Base-by-base conservation (phyloP, 371 early-diverging fungal species). In the Batkoa obscura region DNA sequence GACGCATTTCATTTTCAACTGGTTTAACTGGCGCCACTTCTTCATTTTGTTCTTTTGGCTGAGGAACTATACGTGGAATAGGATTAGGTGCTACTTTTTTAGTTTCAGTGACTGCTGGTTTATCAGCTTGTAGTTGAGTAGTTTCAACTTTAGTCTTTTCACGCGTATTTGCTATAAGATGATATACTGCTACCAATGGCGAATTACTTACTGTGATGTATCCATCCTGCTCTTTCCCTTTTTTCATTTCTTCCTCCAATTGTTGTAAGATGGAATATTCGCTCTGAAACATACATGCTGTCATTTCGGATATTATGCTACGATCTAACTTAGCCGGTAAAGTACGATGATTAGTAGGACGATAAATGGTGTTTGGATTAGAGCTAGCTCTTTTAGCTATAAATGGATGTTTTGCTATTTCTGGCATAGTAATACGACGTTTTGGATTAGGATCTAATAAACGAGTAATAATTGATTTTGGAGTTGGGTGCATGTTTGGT, bases 141-240 rank as follows among this genome's bases (percentile, higher is more conserved):
- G 2, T n/a, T 6, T 3, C 6, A 5, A n/a, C 50, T 31, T 3
- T 35, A 5, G 17, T 49, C 9, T 33, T 35, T 5, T 8, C 15
- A 2, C 53, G 53, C 15, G 56, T 32, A 17, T 46, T 45, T 5
- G 34, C 34, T 1, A 55, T 42, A 5, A 55, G 46, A 45, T 55
- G 42, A 45, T 55, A 55, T 17, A 55, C 43, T 33, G 56, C 56
- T 32, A 55, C 56, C 17, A 55, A 12, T 1, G 56, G 56, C 5
- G 46, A 43, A 34, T 47, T 55, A 10, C n/a, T 42, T 1, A 55
- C 56, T 3, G 33, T 47, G 3, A 55, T 45, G 1, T 30, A 12
- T 45, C 43, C 56, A 33, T 43, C 12, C 2, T 55, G 42, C 37
- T 33, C 43, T 17, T 47, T 55, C 1, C 56, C 56, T 13, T 34